Conservation (phyloP, 108 stramenopile species). For the Nitzschia inconspicua region DNA sequence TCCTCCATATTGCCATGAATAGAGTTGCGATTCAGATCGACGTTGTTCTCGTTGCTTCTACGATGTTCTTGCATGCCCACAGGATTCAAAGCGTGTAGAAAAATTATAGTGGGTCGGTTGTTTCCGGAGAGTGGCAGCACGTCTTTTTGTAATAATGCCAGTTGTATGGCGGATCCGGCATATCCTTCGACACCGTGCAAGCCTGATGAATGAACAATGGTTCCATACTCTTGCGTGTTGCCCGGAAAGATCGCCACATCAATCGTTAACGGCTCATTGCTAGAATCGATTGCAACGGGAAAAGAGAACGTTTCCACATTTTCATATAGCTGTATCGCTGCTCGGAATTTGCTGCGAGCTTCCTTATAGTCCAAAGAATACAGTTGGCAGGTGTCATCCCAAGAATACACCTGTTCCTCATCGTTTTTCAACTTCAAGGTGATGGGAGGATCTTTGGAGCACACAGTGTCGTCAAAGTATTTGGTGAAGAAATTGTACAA, state of each 20-base stretch:
- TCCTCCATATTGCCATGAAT: constrained; percentile 32
- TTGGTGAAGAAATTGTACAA: neutral
- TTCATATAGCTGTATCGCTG: constrained; percentile 12
- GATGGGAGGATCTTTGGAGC: neutral
- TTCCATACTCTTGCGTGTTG: constrained; percentile 12
- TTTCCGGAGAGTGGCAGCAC: neutral
- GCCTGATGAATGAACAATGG: constrained; percentile 64
- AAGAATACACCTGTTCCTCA: no score
- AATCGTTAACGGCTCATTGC: constrained; percentile 28
- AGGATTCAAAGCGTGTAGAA: constrained; percentile 84
- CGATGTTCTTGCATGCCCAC: constrained; percentile 73
- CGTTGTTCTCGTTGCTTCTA: constrained; percentile 80
- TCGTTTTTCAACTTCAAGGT: no score
- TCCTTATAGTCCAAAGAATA: constrained; percentile 38
- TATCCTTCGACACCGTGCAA: constrained; percentile 86
- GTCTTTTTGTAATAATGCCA: constrained; percentile 41
- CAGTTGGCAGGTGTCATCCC: constrained; percentile 34
- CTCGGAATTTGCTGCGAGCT: constrained; percentile 40
- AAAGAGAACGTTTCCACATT: neutral
- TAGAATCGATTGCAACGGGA: neutral
- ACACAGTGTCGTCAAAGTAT: neutral
- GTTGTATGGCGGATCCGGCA: constrained; percentile 74
- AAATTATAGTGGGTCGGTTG: constrained; percentile 50
- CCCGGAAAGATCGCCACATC: constrained; percentile 50
- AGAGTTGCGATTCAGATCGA: constrained; percentile 82